These are phyloP conservation scores for Naematelia encephala DNA, from an alignment of 768 basidiomycete species.

Conservation along the genomic window DNA sequence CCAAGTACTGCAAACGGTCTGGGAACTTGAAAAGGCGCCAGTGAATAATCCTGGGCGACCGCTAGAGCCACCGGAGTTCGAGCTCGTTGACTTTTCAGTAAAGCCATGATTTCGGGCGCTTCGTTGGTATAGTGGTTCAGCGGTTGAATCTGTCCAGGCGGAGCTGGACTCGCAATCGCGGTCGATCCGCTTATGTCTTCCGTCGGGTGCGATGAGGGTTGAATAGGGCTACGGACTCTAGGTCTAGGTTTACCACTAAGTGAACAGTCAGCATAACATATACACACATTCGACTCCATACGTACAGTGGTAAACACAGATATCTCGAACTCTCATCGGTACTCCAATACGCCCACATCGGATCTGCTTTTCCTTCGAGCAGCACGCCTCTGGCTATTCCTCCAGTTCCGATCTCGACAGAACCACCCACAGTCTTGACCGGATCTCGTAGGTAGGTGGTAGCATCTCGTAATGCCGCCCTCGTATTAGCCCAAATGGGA, in stretches of 20 bases:
- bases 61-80: slow-evolving; percentile 40
- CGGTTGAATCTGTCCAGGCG: no score
- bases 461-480: slow-evolving; percentile 24
- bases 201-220: no score
- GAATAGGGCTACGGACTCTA: no score
- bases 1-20: slow-evolving; percentile 40
- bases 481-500: slow-evolving; percentile 42
- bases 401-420: slow-evolving; percentile 37
- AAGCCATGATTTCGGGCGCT: slow-evolving; percentile 29
- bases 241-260: slow-evolving; percentile 11
- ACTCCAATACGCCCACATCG: slow-evolving; percentile 33
- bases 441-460: slow-evolving; percentile 40
- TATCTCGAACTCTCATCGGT: slow-evolving; percentile 26
- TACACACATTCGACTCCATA: background rate
- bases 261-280: background rate
- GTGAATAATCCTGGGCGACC: slow-evolving; percentile 39
- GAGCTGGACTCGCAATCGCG: no score
- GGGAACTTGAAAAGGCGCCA: slow-evolving; percentile 39
- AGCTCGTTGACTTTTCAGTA: slow-evolving; percentile 35
- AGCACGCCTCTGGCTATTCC: slow-evolving; percentile 44
- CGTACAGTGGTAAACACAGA: slow-evolving; percentile 40
- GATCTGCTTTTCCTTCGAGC: slow-evolving; percentile 33
- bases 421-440: slow-evolving; percentile 29
- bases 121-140: background rate
- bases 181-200: no score